Percentiles rank a stretch among this genome's conserved stretches.
Evolutionary conservation across 208 protist genomes (phyloP).

Genomic region (Blechomonas ayalai): DNA sequence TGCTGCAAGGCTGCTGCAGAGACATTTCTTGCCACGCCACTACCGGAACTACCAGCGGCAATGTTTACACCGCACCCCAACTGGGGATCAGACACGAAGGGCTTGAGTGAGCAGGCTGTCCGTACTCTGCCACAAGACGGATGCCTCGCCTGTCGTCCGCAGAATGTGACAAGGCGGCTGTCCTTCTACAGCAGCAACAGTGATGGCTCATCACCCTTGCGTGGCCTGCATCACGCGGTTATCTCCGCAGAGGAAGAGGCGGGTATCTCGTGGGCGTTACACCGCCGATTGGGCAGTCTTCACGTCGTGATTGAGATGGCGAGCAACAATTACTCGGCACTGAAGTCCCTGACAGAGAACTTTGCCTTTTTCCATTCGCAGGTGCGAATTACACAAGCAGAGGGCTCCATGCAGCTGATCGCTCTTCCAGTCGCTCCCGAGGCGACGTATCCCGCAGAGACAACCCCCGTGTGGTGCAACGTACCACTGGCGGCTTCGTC

Average conservation of each 20-base stretch:
- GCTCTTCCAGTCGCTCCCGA: constrained; percentile 23
- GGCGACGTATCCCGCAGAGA: too few relatives aligned
- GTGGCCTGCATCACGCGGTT: neutral
- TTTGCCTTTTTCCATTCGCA: constrained; percentile 79
- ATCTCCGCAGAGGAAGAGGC: constrained; percentile 25
- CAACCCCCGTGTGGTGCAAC: too few relatives aligned
- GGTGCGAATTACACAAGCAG: constrained; percentile 30
- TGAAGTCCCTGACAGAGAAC: constrained; percentile 82
- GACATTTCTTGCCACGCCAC: constrained; percentile 14
- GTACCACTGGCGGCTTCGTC: too few relatives aligned
- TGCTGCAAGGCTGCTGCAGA: constrained; percentile 2
- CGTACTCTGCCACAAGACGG: too few relatives aligned
- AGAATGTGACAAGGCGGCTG: too few relatives aligned
- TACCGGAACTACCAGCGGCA: constrained; percentile 11
- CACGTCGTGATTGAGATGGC: constrained; percentile 33
- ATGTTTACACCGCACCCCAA: constrained; percentile 21
- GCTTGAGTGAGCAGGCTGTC: too few relatives aligned
- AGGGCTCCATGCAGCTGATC: constrained; percentile 28
- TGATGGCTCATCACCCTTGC: neutral
- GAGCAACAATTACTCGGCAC: constrained; percentile 70
- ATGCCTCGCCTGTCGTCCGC: too few relatives aligned
- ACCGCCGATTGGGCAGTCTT: constrained; percentile 33
- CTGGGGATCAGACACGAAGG: too few relatives aligned
- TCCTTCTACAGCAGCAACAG: neutral
- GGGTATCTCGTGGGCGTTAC: constrained; percentile 33